Evolutionary conservation across 192 early-diverging fungal species (phyloP).

Genomic region (Linnemannia hyalina): DNA sequence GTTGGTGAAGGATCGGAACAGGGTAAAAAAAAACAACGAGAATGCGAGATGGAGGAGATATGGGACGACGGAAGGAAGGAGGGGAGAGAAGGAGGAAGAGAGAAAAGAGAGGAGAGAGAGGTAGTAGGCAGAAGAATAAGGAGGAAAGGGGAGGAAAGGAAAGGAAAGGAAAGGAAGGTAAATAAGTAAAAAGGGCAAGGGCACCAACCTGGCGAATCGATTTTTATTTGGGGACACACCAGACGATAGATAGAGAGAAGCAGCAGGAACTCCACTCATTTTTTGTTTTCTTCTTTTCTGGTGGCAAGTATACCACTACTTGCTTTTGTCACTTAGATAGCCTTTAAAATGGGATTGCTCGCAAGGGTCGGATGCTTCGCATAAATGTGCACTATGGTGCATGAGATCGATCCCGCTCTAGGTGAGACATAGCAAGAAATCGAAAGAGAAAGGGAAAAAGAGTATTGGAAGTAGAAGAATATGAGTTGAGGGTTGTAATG

Average conservation of each 20-base stretch:
- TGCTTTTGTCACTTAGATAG: neutral
- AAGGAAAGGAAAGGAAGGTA: neutral
- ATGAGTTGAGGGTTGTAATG: too few species aligned
- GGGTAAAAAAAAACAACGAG: too few species aligned
- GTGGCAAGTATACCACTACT: too few species aligned
- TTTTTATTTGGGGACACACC: neutral
- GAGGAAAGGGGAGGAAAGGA: neutral
- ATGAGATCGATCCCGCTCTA: neutral
- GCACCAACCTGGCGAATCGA: neutral
- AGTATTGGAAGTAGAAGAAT: too few species aligned
- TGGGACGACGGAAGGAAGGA: too few species aligned
- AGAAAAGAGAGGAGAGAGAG: neutral
- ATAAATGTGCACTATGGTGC: neutral
- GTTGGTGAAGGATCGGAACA: too few species aligned
- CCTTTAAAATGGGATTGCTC: neutral
- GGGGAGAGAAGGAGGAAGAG: neutral
- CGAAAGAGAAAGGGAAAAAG: neutral
- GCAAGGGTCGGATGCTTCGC: too few species aligned
- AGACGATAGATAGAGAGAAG: neutral
- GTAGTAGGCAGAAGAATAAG: neutral
- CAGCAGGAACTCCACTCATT: neutral
- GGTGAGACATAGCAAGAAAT: neutral
- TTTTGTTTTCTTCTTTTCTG: neutral
- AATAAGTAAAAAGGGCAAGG: neutral
- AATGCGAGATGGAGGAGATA: too few species aligned